Base-by-base conservation (phyloP, 2,329 filamentous ascomycete species). In the Plenodomus tracheiphilus region DNA sequence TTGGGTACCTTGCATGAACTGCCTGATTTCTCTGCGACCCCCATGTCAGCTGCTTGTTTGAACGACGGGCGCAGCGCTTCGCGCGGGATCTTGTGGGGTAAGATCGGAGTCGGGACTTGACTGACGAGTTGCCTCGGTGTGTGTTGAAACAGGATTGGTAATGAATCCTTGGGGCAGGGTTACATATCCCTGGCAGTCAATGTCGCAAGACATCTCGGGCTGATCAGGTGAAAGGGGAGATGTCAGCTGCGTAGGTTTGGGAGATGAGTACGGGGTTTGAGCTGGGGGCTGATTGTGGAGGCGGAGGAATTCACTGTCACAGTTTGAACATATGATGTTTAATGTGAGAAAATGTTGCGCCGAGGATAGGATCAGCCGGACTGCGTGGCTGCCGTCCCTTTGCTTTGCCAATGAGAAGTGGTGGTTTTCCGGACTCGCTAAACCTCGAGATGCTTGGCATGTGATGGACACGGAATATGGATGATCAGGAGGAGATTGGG, bases 51-150 rank as follows among this genome's bases (percentile, higher is more conserved):
- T 42, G 30, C 40, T 42, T 43, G 41, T 38, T 43, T 43, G 10
- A 43, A 38, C 41, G 41, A 18, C 34, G 28, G 13, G 15, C 18
- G 28, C 44, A 35, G 35, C 40, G 34, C 47, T 47, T 30, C 45
- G 40, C 32, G 47, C 46, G 51, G 41, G 30, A 47, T 19, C 42
- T 36, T 39, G 39, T 35, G 47, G 47, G 34, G 22, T 19, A 18
- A 20, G 25, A 46, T 17, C 28, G 22, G 22, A 25, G 34, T 25
- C 39, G 30, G 21, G 32, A 37, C 30, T 25, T 25, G 22, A 25
- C 3, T 19, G 30, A 43, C 28, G 34, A 43, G 19, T n/a, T 30
- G 34, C 41, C 17, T 28, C 32, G 8, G 17, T 11, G 32, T n/a
- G 11, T 22, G 2, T 18, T 7, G 28, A 32, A 32, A 32, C 32